These are phyloP conservation scores for Prunus mume DNA, from an alignment of 306 rosid species.

Conservation along the genomic window DNA sequence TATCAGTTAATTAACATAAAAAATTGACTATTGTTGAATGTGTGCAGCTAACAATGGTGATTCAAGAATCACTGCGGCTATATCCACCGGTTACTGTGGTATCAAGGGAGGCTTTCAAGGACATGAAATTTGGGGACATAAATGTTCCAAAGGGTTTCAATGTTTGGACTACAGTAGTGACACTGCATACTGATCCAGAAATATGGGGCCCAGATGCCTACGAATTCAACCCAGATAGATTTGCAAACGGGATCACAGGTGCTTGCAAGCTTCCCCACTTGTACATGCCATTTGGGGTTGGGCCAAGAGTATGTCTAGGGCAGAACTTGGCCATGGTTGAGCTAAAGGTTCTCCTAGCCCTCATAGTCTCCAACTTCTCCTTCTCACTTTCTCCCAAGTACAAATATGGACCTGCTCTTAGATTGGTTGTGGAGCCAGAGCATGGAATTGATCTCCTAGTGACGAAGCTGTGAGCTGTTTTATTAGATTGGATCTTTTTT, in stretches of 20 bases:
- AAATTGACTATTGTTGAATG: background rate
- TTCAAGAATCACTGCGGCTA: slow-evolving; percentile 27
- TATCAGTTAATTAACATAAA: background rate
- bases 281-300: slow-evolving; percentile 27
- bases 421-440: slow-evolving; percentile 30
- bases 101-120: slow-evolving; percentile 26
- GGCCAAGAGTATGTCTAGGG: slow-evolving; percentile 21
- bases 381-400: slow-evolving; percentile 39
- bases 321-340: slow-evolving; percentile 24
- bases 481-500: too few species aligned
- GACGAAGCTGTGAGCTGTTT: slow-evolving; percentile 24
- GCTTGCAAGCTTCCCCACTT: slow-evolving; percentile 32
- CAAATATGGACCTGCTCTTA: slow-evolving; percentile 27
- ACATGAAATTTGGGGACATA: slow-evolving; percentile 16
- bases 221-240: slow-evolving; percentile 24
- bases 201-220: slow-evolving; percentile 29
- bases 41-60: slow-evolving; percentile 29
- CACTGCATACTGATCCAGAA: slow-evolving; percentile 13
- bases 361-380: slow-evolving; percentile 40
- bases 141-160: slow-evolving; percentile 23
- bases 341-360: slow-evolving; percentile 24
- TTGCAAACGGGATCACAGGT: slow-evolving; percentile 14
- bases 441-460: slow-evolving; percentile 38
- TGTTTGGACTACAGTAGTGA: slow-evolving; percentile 12
- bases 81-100: slow-evolving; percentile 18